A percentile compares a stretch with the other conserved stretches of the same genome.
These are phyloP conservation scores for Dictyophora rubrovolvata DNA, from an alignment of 768 basidiomycete species.

Conservation along the genomic window DNA sequence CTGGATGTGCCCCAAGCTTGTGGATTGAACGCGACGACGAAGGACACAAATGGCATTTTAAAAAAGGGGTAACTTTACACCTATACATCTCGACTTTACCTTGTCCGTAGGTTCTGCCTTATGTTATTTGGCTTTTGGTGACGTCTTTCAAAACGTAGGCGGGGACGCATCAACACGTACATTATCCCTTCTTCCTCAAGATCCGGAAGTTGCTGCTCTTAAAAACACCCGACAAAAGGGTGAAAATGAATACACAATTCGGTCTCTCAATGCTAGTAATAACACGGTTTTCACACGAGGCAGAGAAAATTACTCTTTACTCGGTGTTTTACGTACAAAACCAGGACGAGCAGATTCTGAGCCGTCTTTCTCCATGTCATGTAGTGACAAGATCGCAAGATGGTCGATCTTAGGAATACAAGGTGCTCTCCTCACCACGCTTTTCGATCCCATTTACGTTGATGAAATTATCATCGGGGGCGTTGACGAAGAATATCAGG, in stretches of 20 bases:
- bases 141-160: slow-evolving; percentile 33
- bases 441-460: slow-evolving; percentile 58
- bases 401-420: slow-evolving; percentile 84
- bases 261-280: slow-evolving; percentile 14
- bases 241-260: slow-evolving; percentile 19
- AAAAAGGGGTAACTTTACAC: slow-evolving; percentile 37
- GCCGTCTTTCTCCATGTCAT: slow-evolving; percentile 78
- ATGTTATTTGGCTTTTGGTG: background rate
- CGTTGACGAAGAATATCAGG: slow-evolving; percentile 33
- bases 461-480: slow-evolving; percentile 62
- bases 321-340: slow-evolving; percentile 82
- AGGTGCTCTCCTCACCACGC: slow-evolving; percentile 56
- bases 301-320: slow-evolving; percentile 63
- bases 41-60: slow-evolving; percentile 36
- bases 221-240: slow-evolving; percentile 31
- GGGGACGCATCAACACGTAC: slow-evolving; percentile 83
- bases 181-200: slow-evolving; percentile 59
- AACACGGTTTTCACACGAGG: slow-evolving; percentile 49
- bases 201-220: slow-evolving; percentile 56
- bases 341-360: slow-evolving; percentile 88
- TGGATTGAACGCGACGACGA: slow-evolving; percentile 34
- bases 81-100: slow-evolving; percentile 75
- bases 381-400: slow-evolving; percentile 86
- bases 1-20: too few species aligned
- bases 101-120: slow-evolving; percentile 28